Evolutionary conservation across 2,329 filamentous ascomycete species (phyloP).

Genomic region (Pseudogymnoascus sp.): DNA sequence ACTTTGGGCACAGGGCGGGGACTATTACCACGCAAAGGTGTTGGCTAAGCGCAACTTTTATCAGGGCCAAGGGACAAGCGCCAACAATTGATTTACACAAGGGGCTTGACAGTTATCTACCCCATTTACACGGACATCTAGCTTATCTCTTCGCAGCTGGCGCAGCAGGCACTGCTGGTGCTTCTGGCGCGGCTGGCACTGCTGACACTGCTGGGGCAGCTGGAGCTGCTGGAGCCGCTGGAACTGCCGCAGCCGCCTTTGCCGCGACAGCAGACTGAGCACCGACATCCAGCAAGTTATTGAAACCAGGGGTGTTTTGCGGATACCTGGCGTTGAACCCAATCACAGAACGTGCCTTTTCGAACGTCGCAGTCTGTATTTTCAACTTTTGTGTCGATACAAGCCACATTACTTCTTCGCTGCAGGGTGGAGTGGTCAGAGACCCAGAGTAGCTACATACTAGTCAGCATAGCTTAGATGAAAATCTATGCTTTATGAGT

Average conservation of each 20-base stretch:
- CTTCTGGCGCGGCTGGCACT: neutral
- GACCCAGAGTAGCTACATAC: constrained; percentile 45
- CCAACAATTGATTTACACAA: neutral
- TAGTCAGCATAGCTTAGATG: constrained; percentile 15
- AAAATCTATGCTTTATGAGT: neutral
- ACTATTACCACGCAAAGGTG: neutral
- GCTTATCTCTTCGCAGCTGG: neutral
- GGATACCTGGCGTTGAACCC: constrained; percentile 50
- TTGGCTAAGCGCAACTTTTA: neutral
- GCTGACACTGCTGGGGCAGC: neutral
- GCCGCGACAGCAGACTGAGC: neutral
- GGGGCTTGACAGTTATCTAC: neutral
- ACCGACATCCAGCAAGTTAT: constrained; percentile 35
- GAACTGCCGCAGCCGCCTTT: neutral
- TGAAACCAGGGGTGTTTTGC: constrained; percentile 41
- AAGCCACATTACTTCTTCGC: constrained; percentile 48
- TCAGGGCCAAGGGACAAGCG: neutral
- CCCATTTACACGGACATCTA: neutral
- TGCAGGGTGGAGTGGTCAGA: constrained; percentile 56
- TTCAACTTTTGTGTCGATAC: constrained; percentile 41
- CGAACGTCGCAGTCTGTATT: constrained; percentile 43
- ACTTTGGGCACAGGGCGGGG: neutral
- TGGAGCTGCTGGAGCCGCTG: neutral
- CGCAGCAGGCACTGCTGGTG: neutral
- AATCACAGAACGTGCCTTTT: constrained; percentile 44